A percentile compares a stretch with the other conserved stretches of the same genome.
These are phyloP conservation scores for Hirschfeldia incana DNA, from an alignment of 345 rosid species.

Conservation along the genomic window DNA sequence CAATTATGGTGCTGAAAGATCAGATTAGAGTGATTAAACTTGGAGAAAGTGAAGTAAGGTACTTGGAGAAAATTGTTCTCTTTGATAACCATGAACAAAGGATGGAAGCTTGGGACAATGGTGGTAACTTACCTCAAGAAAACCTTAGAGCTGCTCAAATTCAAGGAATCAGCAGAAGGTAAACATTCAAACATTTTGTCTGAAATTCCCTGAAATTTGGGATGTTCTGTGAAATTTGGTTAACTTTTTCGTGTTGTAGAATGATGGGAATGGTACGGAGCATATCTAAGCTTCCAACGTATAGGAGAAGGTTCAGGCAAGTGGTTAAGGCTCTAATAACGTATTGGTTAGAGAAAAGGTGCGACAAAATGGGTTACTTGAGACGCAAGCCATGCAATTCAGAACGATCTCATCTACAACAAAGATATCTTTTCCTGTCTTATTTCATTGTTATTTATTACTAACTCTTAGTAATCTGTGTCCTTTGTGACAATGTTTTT, in stretches of 20 bases:
- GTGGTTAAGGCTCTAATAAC: constrained; percentile 62
- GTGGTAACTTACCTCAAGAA: constrained; percentile 47
- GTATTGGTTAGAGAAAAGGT: constrained; percentile 43
- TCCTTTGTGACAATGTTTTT: too few relatives aligned
- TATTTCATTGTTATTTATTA: too few relatives aligned
- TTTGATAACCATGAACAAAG: constrained; percentile 51
- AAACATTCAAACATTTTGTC: not conserved
- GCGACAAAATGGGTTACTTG: not conserved
- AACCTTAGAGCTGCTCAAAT: constrained; percentile 75
- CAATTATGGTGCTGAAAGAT: constrained; percentile 69
- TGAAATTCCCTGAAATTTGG: too few relatives aligned
- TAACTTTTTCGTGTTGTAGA: constrained; percentile 39
- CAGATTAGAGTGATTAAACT: constrained; percentile 36
- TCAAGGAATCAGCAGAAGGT: constrained; percentile 87
- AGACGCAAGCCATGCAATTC: not conserved
- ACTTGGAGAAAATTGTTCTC: constrained; percentile 63
- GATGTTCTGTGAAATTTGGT: too few relatives aligned
- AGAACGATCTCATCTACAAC: not conserved
- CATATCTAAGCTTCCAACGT: constrained; percentile 66
- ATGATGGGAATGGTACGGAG: constrained; percentile 73
- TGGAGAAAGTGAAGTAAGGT: constrained; percentile 58
- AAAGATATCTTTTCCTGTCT: too few relatives aligned
- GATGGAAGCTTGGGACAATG: constrained; percentile 64
- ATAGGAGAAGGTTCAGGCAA: constrained; percentile 65
- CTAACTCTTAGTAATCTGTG: too few relatives aligned